phyloP scores from a whole-genome alignment of 257 asterid genomes.

The Nicotiana benthamiana region DNA sequence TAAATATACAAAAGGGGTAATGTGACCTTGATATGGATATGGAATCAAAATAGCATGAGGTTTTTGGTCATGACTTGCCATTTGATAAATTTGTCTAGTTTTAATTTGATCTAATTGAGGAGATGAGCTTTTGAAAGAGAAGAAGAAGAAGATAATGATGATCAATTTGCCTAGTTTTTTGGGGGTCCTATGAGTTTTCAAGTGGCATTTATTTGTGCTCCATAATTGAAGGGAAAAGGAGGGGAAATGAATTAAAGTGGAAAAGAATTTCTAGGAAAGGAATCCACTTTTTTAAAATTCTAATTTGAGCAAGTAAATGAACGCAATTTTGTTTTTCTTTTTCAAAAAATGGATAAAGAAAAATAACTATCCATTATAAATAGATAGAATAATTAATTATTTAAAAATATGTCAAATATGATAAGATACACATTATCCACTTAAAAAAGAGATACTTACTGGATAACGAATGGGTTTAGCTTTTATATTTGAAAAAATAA shows the following conservation, averaged over 20 bases:
- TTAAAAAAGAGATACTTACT: too few relatives aligned
- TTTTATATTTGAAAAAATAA: too few relatives aligned
- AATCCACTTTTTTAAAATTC: background rate
- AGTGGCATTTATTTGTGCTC: conserved; percentile 6
- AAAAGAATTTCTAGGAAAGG: background rate
- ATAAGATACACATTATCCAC: too few relatives aligned
- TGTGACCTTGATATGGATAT: conserved; percentile 77
- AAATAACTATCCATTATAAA: too few relatives aligned
- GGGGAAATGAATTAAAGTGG: conserved; percentile 4
- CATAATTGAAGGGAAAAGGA: conserved; percentile 13
- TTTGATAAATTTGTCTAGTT: conserved; percentile 5
- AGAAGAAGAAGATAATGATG: background rate
- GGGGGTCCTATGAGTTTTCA: background rate
- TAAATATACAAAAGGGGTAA: conserved; percentile 58
- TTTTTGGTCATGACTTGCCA: conserved; percentile 36
- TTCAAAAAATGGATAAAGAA: too few relatives aligned
- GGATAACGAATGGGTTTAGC: too few relatives aligned
- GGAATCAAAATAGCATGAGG: conserved; percentile 73
- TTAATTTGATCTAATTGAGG: too few relatives aligned
- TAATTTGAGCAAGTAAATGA: background rate
- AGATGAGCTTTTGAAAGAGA: background rate
- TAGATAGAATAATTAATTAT: too few relatives aligned
- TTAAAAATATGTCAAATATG: too few relatives aligned
- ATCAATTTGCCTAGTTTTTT: background rate
- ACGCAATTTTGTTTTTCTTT: background rate